Evolutionary conservation across 1,284 basidiomycete genomes (phyloP), one percentile per base, ranked within the genome.

Genomic region (Cerioporus squamosus): DNA sequence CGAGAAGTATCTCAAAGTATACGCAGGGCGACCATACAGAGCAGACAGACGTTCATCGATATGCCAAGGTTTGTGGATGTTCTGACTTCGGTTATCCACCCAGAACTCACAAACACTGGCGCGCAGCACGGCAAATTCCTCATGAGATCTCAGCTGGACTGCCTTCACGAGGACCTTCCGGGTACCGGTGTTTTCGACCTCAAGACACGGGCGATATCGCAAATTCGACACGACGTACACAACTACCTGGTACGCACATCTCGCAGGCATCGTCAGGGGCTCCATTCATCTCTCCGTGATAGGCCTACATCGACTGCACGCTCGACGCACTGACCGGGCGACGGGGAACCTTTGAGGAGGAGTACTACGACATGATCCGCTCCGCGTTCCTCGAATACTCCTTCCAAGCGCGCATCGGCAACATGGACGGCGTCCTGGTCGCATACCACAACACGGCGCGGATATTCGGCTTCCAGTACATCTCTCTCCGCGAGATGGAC

Each of bases 371-470:
- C 68, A 84, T 99, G 58, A 88, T 96, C 58, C 86, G 97, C 5
- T 90, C 94, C 3, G 95, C 95, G 0, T 97, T 98, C 77, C 81
- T 99, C 57, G 98, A 98, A 78, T 99, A 97, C 75, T 91, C 92
- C 66, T 93, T 98, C 79, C 97, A 99, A 81, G 96, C 86, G 0
- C 88, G 97, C 5, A 98, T 99, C 62, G 97, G 97, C 2, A 87
- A 91, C 69, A 99, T 99, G 97, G 96, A 98, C 69, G 97, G 97
- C 15, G 91, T 97, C 24, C 87, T 99, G 67, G 86, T 98, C 29
- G 93, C 95, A 9, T 98, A 97, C 72, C 97, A 99, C 74, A 98
- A 97, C 64, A 97, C 94, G 0, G 83, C 84, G 8, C 82, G 85
- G 15, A 85, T 97, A 56, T 97, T 96, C 69, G 97, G 97, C 0